Evolutionary conservation across 2,329 filamentous ascomycete genomes (phyloP).

Genomic region (Capronia epimyces): DNA sequence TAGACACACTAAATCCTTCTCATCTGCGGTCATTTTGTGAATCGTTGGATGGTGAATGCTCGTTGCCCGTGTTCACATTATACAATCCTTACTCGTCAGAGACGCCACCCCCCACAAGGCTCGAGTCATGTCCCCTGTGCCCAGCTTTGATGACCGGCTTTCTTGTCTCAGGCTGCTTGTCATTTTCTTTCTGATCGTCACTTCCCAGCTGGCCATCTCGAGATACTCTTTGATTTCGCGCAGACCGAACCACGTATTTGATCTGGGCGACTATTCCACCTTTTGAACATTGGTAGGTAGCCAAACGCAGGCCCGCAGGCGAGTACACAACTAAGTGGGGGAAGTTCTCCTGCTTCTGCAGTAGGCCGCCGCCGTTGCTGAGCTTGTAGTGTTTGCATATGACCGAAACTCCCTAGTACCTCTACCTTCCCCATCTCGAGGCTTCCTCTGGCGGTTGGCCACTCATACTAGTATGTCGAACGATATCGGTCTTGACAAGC

Average conservation of each 20-base stretch:
- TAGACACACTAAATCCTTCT: too few relatives aligned
- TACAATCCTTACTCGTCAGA: neutral
- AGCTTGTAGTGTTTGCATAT: constrained; percentile 5
- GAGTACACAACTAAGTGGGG: constrained; percentile 4
- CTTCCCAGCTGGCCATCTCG: neutral
- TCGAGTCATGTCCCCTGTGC: neutral
- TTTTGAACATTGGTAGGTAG: too few relatives aligned
- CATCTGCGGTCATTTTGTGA: neutral
- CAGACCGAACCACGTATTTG: too few relatives aligned
- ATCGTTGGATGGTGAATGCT: too few relatives aligned
- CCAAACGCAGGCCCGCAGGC: constrained; percentile 1
- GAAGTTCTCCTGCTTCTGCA: neutral
- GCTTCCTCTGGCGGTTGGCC: too few relatives aligned
- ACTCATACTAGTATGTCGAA: neutral
- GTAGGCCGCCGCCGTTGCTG: constrained; percentile 3
- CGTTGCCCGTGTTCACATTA: neutral
- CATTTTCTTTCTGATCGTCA: neutral
- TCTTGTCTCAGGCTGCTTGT: neutral
- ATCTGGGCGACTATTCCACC: too few relatives aligned
- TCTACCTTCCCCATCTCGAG: neutral
- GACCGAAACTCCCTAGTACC: neutral
- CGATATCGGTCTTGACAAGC: neutral
- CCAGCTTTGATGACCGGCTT: neutral
- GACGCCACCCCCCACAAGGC: neutral
- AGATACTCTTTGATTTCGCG: too few relatives aligned